Conservation (phyloP, 192 early-diverging fungal genomes). For the Chytriomyces hyalinus region DNA sequence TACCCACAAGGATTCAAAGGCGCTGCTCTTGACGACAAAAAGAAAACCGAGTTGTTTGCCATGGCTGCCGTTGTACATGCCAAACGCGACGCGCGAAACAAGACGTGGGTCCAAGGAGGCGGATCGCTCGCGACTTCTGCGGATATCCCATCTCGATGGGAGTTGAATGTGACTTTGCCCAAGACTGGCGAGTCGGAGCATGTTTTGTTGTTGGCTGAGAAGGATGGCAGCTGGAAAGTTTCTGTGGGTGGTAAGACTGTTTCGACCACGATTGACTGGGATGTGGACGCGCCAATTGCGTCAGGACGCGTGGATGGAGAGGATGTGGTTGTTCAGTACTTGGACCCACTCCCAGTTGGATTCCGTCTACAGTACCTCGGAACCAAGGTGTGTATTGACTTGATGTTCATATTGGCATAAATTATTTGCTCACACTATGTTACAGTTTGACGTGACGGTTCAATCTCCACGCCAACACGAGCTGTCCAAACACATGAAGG, state of each 20-base stretch:
- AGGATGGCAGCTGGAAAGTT: conserved; percentile 25
- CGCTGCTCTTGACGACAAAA: conserved; percentile 58
- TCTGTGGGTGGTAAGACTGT: conserved; percentile 35
- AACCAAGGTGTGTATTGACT: conserved; percentile 56
- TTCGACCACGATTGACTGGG: conserved; percentile 67
- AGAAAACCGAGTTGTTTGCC: conserved; percentile 68
- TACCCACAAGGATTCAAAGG: conserved; percentile 90
- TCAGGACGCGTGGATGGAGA: conserved; percentile 49
- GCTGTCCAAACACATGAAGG: conserved; percentile 73
- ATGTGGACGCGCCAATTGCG: conserved; percentile 74
- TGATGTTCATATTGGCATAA: not conserved
- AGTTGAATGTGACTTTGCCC: conserved; percentile 30
- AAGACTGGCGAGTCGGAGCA: conserved; percentile 30
- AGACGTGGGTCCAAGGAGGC: conserved; percentile 58
- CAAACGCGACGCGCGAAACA: conserved; percentile 67
- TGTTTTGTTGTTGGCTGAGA: conserved; percentile 8
- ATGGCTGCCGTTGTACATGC: conserved; percentile 69
- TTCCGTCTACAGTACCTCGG: conserved; percentile 82
- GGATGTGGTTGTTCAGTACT: conserved; percentile 66
- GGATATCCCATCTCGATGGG: conserved; percentile 22
- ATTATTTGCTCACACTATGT: no score
- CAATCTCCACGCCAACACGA: conserved; percentile 65
- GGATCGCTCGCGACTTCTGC: conserved; percentile 26
- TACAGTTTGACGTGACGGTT: conserved; percentile 72
- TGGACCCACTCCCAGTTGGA: conserved; percentile 74